Percentiles rank a stretch among this genome's conserved stretches.
Conservation (phyloP, 1,284 basidiomycete species). For the Austroboletus novae-zelandiae region DNA sequence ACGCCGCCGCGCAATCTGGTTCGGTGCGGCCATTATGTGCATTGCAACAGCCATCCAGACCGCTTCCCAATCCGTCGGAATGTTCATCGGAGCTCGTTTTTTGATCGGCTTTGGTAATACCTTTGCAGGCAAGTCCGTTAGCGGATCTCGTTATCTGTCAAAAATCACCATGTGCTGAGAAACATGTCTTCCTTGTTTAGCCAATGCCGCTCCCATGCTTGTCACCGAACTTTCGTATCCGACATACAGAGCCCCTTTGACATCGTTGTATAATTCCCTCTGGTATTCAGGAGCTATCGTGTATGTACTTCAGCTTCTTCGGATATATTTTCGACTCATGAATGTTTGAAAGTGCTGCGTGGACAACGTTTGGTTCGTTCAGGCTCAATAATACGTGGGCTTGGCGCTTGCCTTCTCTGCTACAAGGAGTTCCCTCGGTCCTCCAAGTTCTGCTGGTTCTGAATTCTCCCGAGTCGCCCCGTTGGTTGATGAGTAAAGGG, state of each 20-base stretch:
- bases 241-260: conserved; percentile 68
- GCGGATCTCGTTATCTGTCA: background rate
- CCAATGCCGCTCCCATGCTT: conserved; percentile 70
- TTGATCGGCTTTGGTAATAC: conserved; percentile 80
- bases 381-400: conserved; percentile 65
- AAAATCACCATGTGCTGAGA: background rate
- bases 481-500: conserved; percentile 69
- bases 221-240: conserved; percentile 80
- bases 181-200: conserved; percentile 23
- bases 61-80: conserved; percentile 68
- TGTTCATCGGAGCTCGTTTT: conserved; percentile 82
- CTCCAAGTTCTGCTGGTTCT: conserved; percentile 60
- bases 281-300: conserved; percentile 78
- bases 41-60: conserved; percentile 66
- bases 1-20: conserved; percentile 58
- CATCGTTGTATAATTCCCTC: conserved; percentile 72
- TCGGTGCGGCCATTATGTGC: conserved; percentile 65
- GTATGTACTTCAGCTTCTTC: conserved; percentile 34
- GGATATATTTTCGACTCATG: background rate
- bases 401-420: conserved; percentile 71
- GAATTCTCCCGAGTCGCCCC: conserved; percentile 69
- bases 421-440: conserved; percentile 64
- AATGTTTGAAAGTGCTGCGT: conserved; percentile 54
- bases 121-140: conserved; percentile 51
- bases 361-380: conserved; percentile 75